Conservation (phyloP, 345 rosid species). For the Eucalyptus marginata region DNA sequence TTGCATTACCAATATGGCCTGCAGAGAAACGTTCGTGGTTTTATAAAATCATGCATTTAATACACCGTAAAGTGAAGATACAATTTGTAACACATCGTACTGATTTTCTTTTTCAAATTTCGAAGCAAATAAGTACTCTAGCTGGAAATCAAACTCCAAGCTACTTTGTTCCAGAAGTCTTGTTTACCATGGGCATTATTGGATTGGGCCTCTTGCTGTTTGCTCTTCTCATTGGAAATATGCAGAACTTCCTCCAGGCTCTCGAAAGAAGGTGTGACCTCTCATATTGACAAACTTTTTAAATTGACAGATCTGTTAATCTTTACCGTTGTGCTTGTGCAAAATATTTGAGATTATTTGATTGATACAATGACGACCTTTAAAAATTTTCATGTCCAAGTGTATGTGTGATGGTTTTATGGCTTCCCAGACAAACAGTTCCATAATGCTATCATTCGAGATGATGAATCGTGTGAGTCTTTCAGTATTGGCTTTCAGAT, state of each 20-base stretch:
- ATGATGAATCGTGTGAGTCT: background rate
- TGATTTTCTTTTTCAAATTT: background rate
- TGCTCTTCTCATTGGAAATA: conserved; percentile 88
- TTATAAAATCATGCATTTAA: background rate
- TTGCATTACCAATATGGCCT: background rate
- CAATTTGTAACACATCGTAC: background rate
- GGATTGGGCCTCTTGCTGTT: conserved; percentile 92
- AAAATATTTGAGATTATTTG: no score
- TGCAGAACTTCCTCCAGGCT: conserved; percentile 89
- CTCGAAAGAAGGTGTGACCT: conserved; percentile 54
- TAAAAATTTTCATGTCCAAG: background rate
- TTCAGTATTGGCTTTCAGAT: background rate
- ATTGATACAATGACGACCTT: background rate
- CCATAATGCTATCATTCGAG: background rate
- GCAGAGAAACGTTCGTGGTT: background rate
- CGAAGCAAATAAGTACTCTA: conserved; percentile 93
- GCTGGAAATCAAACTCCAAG: conserved; percentile 86
- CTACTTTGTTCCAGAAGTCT: conserved; percentile 68
- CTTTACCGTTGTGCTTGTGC: background rate
- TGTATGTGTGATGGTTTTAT: background rate
- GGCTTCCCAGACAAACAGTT: background rate
- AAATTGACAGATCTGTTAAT: background rate
- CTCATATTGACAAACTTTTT: no score
- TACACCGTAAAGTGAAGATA: background rate
- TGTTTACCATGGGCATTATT: conserved; percentile 74